Evolutionary conservation across 129 eudicot species (phyloP), one percentile per base, ranked within the genome.

Genomic region (Lactuca saligna): DNA sequence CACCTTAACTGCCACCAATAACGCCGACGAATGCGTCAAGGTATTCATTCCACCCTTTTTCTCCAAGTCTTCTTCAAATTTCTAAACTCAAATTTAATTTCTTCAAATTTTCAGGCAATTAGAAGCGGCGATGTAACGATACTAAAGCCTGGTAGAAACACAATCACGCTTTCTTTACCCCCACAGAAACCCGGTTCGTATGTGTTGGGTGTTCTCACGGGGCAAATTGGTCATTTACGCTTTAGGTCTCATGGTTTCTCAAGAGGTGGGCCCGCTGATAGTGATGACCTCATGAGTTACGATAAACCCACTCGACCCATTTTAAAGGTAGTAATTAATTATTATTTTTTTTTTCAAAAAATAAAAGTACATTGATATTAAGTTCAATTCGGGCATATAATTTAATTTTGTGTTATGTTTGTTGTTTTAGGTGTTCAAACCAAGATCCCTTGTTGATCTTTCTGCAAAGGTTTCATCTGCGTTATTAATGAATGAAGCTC

Each of bases 241-340:
- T 93, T 93, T 84, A 81, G 95, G 71, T 93, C 98, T 77, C 97
- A 93, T 85, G 91, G 95, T 76, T 93, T 85, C 75, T 93, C 99
- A 50, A 93, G 84, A 78, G 97, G 88, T 75, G 95, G 88, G 51
- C 99, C 99, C 48, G 87, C 87, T 50, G 95, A 93, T 56, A 84
- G 88, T 73, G 98, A 93, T 68, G 97, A 93, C 82, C 85, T 85
- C 74, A 89, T 93, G 92, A 93, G 97, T 74, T 85, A 80, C 65
- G 99, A 93, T 71, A 93, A 93, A 82, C 99, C 99, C 57, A 85
- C 97, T 46, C 83, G 84, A 64, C 99, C 95, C 4, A 83, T 89
- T 29, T 78, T 93, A 60, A 89, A 93, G 99, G 97, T 93, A 90
- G 16, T 31, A 14, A 35, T 54, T 34, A 42, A 9, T 42, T 1